phyloP scores from a whole-genome alignment of 495 filamentous ascomycete genomes.

The Podospora australis region DNA sequence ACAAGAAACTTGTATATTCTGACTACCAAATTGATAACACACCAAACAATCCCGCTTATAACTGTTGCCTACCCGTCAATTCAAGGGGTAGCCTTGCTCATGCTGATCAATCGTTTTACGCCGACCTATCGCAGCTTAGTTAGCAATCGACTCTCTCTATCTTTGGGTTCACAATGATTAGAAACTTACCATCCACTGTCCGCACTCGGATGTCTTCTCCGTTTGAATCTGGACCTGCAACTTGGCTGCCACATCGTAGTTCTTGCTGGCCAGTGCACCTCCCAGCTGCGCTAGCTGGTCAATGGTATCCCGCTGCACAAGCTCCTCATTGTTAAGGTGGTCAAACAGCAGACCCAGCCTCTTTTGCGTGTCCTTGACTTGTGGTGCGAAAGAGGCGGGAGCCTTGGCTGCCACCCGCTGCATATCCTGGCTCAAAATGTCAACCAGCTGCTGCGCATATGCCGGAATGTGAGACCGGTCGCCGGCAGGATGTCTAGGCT shows the following conservation, averaged over 20 bases:
- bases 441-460: constrained; percentile 66
- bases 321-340: constrained; percentile 89
- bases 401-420: constrained; percentile 78
- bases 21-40: too few relatives aligned
- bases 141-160: not conserved
- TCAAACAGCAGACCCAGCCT: constrained; percentile 87
- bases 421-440: constrained; percentile 78
- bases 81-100: constrained; percentile 72
- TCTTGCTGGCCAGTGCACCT: constrained; percentile 57
- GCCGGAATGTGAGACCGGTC: constrained; percentile 86
- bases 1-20: too few relatives aligned
- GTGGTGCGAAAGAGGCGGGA: constrained; percentile 69
- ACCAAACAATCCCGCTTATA: too few relatives aligned
- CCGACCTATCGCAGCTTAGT: constrained; percentile 55
- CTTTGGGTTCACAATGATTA: not conserved
- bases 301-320: constrained; percentile 78
- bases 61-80: not conserved
- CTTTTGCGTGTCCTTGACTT: constrained; percentile 90
- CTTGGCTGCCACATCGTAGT: constrained; percentile 68
- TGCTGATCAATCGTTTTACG: constrained; percentile 84
- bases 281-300: constrained; percentile 56
- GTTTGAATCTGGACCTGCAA: constrained; percentile 79
- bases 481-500: constrained; percentile 68
- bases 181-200: constrained; percentile 87
- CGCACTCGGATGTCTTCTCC: constrained; percentile 77